phyloP scores from a whole-genome alignment of 2,329 filamentous ascomycete genomes.

The Nothopassalora personata region DNA sequence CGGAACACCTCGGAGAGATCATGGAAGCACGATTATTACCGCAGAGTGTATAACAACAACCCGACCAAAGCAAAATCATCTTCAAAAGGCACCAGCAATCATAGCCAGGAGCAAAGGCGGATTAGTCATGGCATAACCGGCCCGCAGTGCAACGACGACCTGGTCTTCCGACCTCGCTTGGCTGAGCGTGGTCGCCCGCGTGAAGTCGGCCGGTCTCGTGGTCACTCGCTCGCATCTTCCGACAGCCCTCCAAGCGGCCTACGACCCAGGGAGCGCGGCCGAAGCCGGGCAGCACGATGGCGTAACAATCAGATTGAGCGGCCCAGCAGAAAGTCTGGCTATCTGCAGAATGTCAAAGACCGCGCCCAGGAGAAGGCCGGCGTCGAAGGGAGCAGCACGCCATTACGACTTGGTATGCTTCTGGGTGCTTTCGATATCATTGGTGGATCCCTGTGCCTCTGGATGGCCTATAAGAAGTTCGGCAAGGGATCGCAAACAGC shows the following conservation, averaged over 20 bases:
- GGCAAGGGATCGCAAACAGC: slow-evolving; percentile 14
- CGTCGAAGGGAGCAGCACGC: slow-evolving; percentile 13
- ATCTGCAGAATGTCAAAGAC: neutral
- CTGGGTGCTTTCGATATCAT: slow-evolving; percentile 19
- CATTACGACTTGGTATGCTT: slow-evolving; percentile 14
- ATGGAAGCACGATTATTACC: too few relatives aligned
- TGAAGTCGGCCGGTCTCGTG: neutral
- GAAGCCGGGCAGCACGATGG: neutral
- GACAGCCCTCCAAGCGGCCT: too few relatives aligned
- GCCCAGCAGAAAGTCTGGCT: neutral
- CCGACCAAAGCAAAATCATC: neutral
- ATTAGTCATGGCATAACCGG: neutral
- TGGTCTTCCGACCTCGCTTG: neutral
- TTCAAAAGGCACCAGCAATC: neutral
- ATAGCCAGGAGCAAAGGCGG: neutral
- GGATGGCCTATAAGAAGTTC: slow-evolving; percentile 18
- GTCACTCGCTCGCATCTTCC: neutral
- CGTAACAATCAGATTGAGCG: neutral
- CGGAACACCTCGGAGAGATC: too few relatives aligned
- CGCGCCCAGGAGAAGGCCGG: neutral
- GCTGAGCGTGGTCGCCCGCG: neutral
- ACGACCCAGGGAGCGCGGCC: neutral
- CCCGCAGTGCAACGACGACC: neutral
- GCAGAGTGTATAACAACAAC: neutral
- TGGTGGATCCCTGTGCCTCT: slow-evolving; percentile 12